These are phyloP conservation scores for Curvularia sp. DNA, from an alignment of 2,329 filamentous ascomycete species.

Conservation along the genomic window DNA sequence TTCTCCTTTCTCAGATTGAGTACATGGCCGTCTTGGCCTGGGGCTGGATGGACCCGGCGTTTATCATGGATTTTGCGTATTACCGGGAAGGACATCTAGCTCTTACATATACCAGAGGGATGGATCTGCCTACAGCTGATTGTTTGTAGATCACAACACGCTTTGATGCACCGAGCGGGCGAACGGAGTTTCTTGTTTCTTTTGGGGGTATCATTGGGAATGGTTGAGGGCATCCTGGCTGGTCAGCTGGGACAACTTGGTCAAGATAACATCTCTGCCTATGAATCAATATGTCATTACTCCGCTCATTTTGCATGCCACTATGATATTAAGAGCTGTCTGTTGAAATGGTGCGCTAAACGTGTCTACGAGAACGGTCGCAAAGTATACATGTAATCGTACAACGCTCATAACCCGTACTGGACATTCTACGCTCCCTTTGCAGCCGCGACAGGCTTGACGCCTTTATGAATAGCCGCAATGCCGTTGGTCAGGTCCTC, in stretches of 20 bases:
- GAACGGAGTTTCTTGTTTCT: background rate
- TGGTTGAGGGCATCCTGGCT: background rate
- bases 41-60: conserved; percentile 18
- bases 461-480: conserved; percentile 93
- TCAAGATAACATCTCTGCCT: background rate
- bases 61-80: background rate
- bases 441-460: conserved; percentile 69
- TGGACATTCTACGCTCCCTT: background rate
- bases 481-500: conserved; percentile 93
- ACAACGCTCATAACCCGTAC: background rate
- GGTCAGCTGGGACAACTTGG: background rate
- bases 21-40: conserved; percentile 8
- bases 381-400: conserved; percentile 1
- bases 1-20: conserved; percentile 15
- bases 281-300: conserved; percentile 10
- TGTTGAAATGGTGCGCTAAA: background rate
- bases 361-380: background rate
- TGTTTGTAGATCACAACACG: background rate
- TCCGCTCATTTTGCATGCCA: conserved; percentile 6
- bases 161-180: background rate
- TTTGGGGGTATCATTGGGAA: background rate
- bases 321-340: background rate
- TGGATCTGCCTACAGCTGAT: background rate
- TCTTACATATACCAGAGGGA: conserved; percentile 6
- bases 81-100: conserved; percentile 16